These are phyloP conservation scores for Ogataea methanolica DNA, from an alignment of 805 yeast species.

Conservation along the genomic window DNA sequence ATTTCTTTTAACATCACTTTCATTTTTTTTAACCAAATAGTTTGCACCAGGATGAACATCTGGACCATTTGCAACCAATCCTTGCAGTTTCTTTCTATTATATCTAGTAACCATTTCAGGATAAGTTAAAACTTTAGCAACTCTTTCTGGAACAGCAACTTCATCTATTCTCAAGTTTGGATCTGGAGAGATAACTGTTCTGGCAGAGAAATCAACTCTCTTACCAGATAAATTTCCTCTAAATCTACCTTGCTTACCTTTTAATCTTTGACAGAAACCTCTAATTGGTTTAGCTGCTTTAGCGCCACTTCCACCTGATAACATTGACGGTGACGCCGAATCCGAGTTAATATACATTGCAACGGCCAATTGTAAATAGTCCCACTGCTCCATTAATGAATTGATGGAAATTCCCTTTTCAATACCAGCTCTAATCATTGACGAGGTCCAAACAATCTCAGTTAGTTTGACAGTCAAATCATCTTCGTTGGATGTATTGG, in stretches of 20 bases:
- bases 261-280: conserved; percentile 94
- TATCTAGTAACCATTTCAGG: conserved; percentile 93
- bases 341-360: conserved; percentile 98
- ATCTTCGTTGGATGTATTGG: conserved; percentile 90
- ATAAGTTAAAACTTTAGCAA: conserved; percentile 90
- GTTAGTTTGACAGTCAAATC: conserved; percentile 94
- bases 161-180: conserved; percentile 93
- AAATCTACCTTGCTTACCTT: conserved; percentile 98
- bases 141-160: conserved; percentile 97
- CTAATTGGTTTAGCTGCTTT: conserved; percentile 75
- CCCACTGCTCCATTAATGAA: conserved; percentile 98
- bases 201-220: conserved; percentile 96
- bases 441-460: conserved; percentile 96
- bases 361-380: conserved; percentile 86
- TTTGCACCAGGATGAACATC: conserved; percentile 94
- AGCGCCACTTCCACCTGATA: conserved; percentile 58
- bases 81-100: conserved; percentile 73
- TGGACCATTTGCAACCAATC: conserved; percentile 79
- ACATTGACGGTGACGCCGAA: conserved; percentile 74
- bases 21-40: conserved; percentile 77
- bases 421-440: conserved; percentile 88
- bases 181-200: conserved; percentile 98
- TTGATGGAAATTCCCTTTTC: conserved; percentile 92
- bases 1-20: conserved; percentile 78
- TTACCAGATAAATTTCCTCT: conserved; percentile 98